Percentiles rank a stretch among this genome's conserved stretches.
Conservation (phyloP, 2,329 filamentous ascomycete genomes). For the Furcasterigmium sp. region DNA sequence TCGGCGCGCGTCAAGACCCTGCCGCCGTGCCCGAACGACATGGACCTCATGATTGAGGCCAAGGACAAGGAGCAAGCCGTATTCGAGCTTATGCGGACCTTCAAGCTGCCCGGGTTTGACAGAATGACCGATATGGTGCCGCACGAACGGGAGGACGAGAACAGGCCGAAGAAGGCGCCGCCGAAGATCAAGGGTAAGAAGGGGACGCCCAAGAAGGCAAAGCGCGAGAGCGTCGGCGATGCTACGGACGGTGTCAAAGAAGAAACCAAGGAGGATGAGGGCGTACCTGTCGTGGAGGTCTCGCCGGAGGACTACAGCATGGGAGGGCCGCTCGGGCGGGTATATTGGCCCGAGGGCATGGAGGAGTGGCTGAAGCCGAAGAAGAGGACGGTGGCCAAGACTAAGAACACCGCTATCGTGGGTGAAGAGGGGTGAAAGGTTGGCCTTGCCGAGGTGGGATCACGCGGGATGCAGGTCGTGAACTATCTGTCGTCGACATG, state of each 20-base stretch:
- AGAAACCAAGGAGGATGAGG: conserved; percentile 33
- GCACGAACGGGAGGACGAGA: conserved; percentile 71
- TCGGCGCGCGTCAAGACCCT: conserved; percentile 72
- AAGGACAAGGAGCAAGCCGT: conserved; percentile 98
- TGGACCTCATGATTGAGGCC: conserved; percentile 99
- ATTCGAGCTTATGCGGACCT: conserved; percentile 86
- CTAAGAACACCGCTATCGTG: conserved; percentile 35
- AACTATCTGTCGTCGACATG: too few relatives aligned
- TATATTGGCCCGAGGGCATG: conserved; percentile 88
- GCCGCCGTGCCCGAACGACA: conserved; percentile 74
- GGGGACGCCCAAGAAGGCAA: conserved; percentile 24
- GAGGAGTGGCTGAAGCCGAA: conserved; percentile 83
- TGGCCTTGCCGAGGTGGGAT: too few relatives aligned
- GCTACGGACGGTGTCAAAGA: conserved; percentile 26
- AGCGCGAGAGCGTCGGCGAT: conserved; percentile 23
- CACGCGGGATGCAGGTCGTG: too few relatives aligned
- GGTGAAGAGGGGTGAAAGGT: conserved; percentile 25
- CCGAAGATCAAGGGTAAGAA: conserved; percentile 29
- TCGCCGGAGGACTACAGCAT: conserved; percentile 70
- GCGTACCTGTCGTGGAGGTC: conserved; percentile 27
- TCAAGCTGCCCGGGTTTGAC: conserved; percentile 76
- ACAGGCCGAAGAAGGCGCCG: conserved; percentile 46
- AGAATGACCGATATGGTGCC: conserved; percentile 73
- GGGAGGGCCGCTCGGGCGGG: conserved; percentile 75
- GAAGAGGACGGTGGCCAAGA: conserved; percentile 61